phyloP scores from a whole-genome alignment of 352 stramenopile genomes.

The Pythium folliculosum region DNA sequence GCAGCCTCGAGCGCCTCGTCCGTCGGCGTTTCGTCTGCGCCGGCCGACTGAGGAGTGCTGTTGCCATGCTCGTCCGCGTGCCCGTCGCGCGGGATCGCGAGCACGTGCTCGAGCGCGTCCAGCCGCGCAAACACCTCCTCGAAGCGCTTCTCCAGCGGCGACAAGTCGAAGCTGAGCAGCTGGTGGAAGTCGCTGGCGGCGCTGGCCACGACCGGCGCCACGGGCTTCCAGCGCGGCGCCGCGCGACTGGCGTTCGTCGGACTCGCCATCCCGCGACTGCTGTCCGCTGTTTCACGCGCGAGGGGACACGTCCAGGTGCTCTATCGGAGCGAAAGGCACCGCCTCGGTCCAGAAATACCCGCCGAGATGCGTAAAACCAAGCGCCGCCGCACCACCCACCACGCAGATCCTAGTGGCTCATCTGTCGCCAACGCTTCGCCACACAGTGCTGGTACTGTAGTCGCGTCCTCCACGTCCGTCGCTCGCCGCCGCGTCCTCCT shows the following conservation, averaged over 20 bases:
- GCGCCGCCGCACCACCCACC: too few species aligned
- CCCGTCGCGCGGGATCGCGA: background rate
- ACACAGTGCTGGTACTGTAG: too few species aligned
- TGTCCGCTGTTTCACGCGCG: too few species aligned
- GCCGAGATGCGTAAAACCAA: too few species aligned
- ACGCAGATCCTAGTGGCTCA: too few species aligned
- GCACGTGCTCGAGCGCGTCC: slow-evolving; percentile 35
- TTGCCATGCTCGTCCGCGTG: background rate
- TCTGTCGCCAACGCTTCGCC: too few species aligned
- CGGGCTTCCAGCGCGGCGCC: background rate
- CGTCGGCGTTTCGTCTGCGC: background rate
- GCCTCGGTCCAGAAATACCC: too few species aligned
- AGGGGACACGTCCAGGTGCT: too few species aligned
- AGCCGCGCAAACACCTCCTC: slow-evolving; percentile 51
- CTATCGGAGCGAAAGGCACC: too few species aligned
- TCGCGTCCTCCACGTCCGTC: too few species aligned
- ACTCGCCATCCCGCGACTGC: slow-evolving; percentile 5
- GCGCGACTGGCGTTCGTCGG: slow-evolving; percentile 1
- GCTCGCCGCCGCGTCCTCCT: too few species aligned
- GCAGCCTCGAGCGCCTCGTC: background rate
- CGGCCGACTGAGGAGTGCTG: too few species aligned
- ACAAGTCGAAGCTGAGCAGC: slow-evolving; percentile 31
- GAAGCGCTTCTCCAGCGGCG: slow-evolving; percentile 52
- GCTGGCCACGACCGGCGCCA: background rate
- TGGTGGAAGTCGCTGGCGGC: slow-evolving; percentile 14